Evolutionary conservation across 306 rosid species (phyloP).

Genomic region (Dalbergia cochinchinensis): DNA sequence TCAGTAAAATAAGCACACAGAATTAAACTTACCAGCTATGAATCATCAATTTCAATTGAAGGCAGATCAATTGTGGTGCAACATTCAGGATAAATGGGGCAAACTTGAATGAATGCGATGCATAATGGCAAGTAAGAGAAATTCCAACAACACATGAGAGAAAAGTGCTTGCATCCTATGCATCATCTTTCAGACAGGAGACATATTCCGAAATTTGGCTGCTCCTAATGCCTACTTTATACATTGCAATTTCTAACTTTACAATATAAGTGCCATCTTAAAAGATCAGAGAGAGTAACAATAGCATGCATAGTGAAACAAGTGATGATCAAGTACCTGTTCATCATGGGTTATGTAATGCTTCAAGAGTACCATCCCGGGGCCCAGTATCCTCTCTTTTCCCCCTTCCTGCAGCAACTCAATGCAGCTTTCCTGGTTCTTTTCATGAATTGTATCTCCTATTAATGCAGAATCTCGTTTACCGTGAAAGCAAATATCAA

Average conservation of each 20-base stretch:
- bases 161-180: neutral
- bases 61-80: neutral
- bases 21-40: neutral
- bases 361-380: constrained; percentile 77
- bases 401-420: constrained; percentile 3
- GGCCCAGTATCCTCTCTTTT: constrained; percentile 50
- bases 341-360: constrained; percentile 46
- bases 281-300: neutral
- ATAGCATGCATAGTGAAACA: neutral
- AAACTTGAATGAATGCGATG: neutral
- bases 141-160: neutral
- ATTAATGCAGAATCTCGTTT: constrained; percentile 4
- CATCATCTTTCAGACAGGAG: neutral
- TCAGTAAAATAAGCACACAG: neutral
- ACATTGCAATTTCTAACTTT: neutral
- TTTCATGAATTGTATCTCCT: neutral
- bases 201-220: neutral
- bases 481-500: constrained; percentile 55
- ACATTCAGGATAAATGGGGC: constrained; percentile 2
- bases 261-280: neutral
- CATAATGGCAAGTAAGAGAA: neutral
- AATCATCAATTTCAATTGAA: neutral
- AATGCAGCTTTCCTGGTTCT: constrained; percentile 27
- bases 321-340: constrained; percentile 56
- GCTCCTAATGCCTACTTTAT: neutral